Evolutionary conservation across 148 eudicot species (phyloP).

Genomic region (Heliamphora exappendiculata): DNA sequence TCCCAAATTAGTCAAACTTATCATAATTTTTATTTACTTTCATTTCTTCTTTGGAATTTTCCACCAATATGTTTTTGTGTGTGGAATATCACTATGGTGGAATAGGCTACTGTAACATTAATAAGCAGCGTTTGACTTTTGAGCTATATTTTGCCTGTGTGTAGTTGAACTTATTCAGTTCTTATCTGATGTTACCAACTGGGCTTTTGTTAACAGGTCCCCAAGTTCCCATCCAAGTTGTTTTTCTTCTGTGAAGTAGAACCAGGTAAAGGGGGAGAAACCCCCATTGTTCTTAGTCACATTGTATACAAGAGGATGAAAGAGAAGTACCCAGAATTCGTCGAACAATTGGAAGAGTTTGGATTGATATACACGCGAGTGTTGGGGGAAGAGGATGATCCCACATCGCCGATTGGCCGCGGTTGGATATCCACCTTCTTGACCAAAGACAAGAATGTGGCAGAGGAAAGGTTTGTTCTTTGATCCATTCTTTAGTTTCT

Average conservation of each 20-base stretch:
- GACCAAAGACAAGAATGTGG: slow-evolving; percentile 62
- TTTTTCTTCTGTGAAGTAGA: slow-evolving; percentile 91
- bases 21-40: too few species aligned
- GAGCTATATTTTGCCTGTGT: too few species aligned
- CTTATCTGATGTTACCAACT: too few species aligned
- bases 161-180: too few species aligned
- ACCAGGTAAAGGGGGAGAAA: slow-evolving; percentile 80
- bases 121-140: too few species aligned
- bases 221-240: slow-evolving; percentile 75
- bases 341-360: slow-evolving; percentile 51
- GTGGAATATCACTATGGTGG: too few species aligned
- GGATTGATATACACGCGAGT: slow-evolving; percentile 75
- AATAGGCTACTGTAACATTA: too few species aligned
- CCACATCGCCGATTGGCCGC: slow-evolving; percentile 72
- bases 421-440: slow-evolving; percentile 89
- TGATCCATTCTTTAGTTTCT: neutral
- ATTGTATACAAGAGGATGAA: slow-evolving; percentile 76
- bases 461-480: slow-evolving; percentile 63
- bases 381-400: slow-evolving; percentile 81
- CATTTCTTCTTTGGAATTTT: too few species aligned
- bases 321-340: slow-evolving; percentile 67
- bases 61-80: too few species aligned
- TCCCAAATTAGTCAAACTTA: too few species aligned
- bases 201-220: slow-evolving; percentile 37
- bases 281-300: slow-evolving; percentile 93